Conservation (phyloP, 331 rosid species). For the Malus hybrid region DNA sequence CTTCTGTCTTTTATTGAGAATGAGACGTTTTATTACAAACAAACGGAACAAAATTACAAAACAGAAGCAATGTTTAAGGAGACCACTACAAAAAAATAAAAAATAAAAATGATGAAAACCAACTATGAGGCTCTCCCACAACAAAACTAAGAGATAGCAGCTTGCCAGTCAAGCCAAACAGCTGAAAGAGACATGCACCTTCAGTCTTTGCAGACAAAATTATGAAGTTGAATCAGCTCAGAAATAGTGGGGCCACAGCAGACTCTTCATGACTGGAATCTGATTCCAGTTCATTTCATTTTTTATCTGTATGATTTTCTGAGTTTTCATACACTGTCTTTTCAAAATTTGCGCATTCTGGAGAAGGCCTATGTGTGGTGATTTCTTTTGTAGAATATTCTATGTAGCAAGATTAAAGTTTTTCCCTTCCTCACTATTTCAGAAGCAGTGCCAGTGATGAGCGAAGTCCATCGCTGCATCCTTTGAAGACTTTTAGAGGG, state of each 20-base stretch:
- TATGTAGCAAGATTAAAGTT: not conserved
- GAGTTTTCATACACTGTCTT: not conserved
- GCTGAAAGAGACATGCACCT: not conserved
- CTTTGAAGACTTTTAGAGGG: not conserved
- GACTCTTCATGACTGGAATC: not conserved
- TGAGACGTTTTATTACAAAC: too few species aligned
- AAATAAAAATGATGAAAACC: too few species aligned
- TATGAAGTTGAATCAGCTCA: not conserved
- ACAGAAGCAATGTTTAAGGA: too few species aligned
- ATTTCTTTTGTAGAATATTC: not conserved
- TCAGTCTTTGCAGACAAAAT: not conserved
- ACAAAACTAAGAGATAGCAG: too few species aligned
- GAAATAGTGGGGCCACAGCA: not conserved
- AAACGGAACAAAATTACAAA: too few species aligned
- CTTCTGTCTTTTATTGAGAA: not conserved
- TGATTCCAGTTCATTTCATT: not conserved
- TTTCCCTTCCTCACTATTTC: not conserved
- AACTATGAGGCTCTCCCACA: too few species aligned
- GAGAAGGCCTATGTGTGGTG: not conserved
- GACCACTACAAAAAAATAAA: too few species aligned
- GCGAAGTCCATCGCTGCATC: not conserved
- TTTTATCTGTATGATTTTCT: not conserved
- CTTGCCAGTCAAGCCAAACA: too few species aligned
- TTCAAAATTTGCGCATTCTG: not conserved
- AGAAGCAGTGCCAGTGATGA: not conserved